Conservation (phyloP, 805 yeast genomes). For the Metschnikowia gelsemii region DNA sequence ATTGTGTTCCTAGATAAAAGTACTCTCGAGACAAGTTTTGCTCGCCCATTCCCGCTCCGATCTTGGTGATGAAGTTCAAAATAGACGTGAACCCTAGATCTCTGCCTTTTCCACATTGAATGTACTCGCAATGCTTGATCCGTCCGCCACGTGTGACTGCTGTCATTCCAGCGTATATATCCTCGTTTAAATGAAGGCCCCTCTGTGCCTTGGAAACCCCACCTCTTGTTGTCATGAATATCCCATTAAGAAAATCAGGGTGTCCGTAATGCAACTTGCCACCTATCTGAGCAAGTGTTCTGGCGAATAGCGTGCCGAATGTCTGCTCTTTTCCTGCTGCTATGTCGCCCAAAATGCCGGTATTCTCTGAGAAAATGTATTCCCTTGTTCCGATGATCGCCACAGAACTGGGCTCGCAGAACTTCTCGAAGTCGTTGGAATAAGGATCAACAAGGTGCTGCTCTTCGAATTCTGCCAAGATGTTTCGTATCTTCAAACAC, state of each 20-base stretch:
- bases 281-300: conserved; percentile 82
- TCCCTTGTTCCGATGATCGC: conserved; percentile 88
- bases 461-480: conserved; percentile 81
- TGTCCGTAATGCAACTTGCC: conserved; percentile 88
- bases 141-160: conserved; percentile 83
- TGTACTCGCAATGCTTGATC: conserved; percentile 83
- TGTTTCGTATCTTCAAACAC: conserved; percentile 78
- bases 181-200: conserved; percentile 83
- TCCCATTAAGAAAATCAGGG: conserved; percentile 77
- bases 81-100: conserved; percentile 86
- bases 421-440: conserved; percentile 13
- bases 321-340: conserved; percentile 93
- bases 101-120: conserved; percentile 90
- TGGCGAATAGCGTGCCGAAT: conserved; percentile 79
- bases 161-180: conserved; percentile 86
- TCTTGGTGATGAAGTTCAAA: conserved; percentile 80
- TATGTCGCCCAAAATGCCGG: conserved; percentile 83
- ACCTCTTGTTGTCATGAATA: conserved; percentile 82
- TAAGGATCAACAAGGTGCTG: conserved; percentile 27
- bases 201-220: conserved; percentile 87
- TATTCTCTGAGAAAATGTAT: conserved; percentile 81
- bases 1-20: conserved; percentile 75
- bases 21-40: conserved; percentile 84
- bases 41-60: conserved; percentile 94
- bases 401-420: conserved; percentile 38